A percentile compares a stretch with the other conserved stretches of the same genome.
These are phyloP conservation scores for Hyphodiscus sp. DNA, from an alignment of 2,329 filamentous ascomycete species.

Conservation along the genomic window DNA sequence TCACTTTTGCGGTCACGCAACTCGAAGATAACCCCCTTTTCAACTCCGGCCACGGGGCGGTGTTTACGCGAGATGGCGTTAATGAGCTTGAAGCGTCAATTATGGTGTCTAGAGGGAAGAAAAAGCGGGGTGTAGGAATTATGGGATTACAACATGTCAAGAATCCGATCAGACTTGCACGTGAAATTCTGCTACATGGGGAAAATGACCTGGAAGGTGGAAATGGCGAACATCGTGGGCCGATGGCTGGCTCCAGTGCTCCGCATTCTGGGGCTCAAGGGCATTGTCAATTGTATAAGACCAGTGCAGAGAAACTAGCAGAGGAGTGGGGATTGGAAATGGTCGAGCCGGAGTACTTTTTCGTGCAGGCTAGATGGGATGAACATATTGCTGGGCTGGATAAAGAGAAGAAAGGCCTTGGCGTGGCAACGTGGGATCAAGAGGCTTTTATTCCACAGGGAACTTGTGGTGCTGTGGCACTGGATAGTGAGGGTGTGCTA, in stretches of 20 bases:
- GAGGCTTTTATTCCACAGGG: constrained; percentile 72
- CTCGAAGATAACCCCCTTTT: constrained; percentile 79
- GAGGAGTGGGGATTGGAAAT: constrained; percentile 61
- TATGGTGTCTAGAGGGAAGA: constrained; percentile 69
- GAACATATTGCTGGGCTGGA: constrained; percentile 60
- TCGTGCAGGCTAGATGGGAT: constrained; percentile 71
- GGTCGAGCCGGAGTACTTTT: constrained; percentile 65
- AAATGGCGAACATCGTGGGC: constrained; percentile 29
- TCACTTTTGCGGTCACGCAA: constrained; percentile 65
- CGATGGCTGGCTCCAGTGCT: constrained; percentile 7
- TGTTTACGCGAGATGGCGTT: constrained; percentile 76
- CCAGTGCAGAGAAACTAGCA: constrained; percentile 64
- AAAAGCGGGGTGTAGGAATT: constrained; percentile 73
- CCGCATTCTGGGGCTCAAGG: constrained; percentile 44
- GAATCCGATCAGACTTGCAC: constrained; percentile 72
- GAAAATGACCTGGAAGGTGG: constrained; percentile 51
- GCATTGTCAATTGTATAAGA: constrained; percentile 64
- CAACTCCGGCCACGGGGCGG: constrained; percentile 77
- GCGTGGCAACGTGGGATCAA: constrained; percentile 48
- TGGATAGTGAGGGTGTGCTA: constrained; percentile 69
- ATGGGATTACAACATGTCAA: constrained; percentile 68
- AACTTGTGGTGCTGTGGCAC: constrained; percentile 74
- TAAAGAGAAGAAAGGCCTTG: constrained; percentile 37
- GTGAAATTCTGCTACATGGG: constrained; percentile 61
- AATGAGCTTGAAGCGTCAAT: constrained; percentile 84